Evolutionary conservation across 2,329 filamentous ascomycete genomes (phyloP).

Genomic region (Sporothrix pseudoabietina): DNA sequence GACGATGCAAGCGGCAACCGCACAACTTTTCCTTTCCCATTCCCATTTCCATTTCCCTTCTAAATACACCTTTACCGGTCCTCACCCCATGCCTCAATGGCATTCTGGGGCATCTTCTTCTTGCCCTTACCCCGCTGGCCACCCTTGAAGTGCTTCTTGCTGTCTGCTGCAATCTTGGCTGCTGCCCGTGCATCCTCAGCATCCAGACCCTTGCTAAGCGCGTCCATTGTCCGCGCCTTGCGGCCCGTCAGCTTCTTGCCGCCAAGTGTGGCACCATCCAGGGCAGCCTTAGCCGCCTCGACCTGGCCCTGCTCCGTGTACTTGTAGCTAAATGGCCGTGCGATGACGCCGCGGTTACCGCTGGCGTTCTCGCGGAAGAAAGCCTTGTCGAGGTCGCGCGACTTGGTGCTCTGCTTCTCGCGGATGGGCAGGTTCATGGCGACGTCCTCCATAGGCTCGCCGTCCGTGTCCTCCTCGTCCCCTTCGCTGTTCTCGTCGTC

Average conservation of each 20-base stretch:
- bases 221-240: constrained; percentile 78
- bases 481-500: neutral
- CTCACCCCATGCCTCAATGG: constrained; percentile 27
- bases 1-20: neutral
- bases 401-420: constrained; percentile 64
- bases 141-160: constrained; percentile 96
- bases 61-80: neutral
- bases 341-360: constrained; percentile 50
- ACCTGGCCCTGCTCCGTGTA: constrained; percentile 75
- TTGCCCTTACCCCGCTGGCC: constrained; percentile 57
- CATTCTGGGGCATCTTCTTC: constrained; percentile 38
- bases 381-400: constrained; percentile 76
- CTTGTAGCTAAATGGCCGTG: constrained; percentile 84
- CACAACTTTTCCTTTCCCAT: neutral
- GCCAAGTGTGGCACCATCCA: constrained; percentile 31
- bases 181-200: constrained; percentile 70
- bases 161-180: constrained; percentile 58
- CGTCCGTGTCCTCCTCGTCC: constrained; percentile 44
- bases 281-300: constrained; percentile 35
- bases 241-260: constrained; percentile 74
- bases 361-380: constrained; percentile 72
- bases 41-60: neutral
- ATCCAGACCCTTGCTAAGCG: constrained; percentile 82
- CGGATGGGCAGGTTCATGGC: constrained; percentile 50
- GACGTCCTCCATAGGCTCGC: constrained; percentile 43